These are phyloP conservation scores for Xylaria intraflava DNA, from an alignment of 495 filamentous ascomycete genomes.

Conservation along the genomic window DNA sequence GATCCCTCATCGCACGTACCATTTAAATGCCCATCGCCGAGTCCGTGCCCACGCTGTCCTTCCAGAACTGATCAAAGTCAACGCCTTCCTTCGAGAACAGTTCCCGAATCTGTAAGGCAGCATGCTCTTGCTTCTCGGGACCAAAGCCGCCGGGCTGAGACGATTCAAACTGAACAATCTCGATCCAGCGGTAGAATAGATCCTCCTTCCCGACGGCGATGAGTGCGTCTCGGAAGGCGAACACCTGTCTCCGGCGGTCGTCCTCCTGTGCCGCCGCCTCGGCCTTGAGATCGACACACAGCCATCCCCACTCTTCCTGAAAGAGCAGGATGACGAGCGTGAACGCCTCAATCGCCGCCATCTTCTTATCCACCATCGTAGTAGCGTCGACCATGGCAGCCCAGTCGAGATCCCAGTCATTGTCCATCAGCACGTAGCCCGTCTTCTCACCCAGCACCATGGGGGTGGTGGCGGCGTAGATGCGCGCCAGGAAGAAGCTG, in stretches of 20 bases:
- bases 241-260: constrained; percentile 53
- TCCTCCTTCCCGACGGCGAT: constrained; percentile 69
- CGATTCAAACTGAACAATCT: constrained; percentile 77
- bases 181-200: constrained; percentile 79
- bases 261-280: constrained; percentile 50
- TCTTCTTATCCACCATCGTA: constrained; percentile 54
- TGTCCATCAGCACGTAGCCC: constrained; percentile 70
- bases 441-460: constrained; percentile 60
- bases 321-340: constrained; percentile 59
- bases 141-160: constrained; percentile 66
- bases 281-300: constrained; percentile 45
- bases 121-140: constrained; percentile 55
- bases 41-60: constrained; percentile 61
- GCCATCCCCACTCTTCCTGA: constrained; percentile 59
- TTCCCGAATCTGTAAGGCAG: constrained; percentile 56
- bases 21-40: constrained; percentile 12
- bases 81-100: constrained; percentile 65
- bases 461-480: constrained; percentile 51
- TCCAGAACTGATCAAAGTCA: constrained; percentile 72
- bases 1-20: neutral
- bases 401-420: constrained; percentile 78
- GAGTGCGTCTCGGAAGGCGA: constrained; percentile 65
- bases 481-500: constrained; percentile 28
- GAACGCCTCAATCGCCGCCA: constrained; percentile 51
- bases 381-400: constrained; percentile 63